Base-by-base conservation (phyloP, 139 green algal genomes). In the Penium margaritaceum region DNA sequence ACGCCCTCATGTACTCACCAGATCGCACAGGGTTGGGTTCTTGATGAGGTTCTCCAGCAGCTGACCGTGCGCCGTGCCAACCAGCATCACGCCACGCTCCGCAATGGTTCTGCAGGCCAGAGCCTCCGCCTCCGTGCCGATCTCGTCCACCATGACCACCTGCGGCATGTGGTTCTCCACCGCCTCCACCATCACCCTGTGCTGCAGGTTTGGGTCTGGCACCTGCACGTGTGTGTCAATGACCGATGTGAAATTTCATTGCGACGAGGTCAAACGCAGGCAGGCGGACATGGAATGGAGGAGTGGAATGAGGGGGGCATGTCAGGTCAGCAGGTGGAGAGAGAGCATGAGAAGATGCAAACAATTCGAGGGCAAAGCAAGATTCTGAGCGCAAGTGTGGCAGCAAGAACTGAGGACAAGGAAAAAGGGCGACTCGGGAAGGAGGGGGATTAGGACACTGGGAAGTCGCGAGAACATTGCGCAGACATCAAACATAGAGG, bases 111-210 rank as follows among this genome's bases (percentile, higher is more conserved):
- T 84, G 84, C 91, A 97, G 14, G 93, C 93, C n/a, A 95, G 79
- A 6, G 91, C 91, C 76, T 98, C 93, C 1, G 86, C 92, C 78
- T 97, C 91, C 12, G 89, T 98, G 36, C 94, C 94, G 51, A 98
- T 96, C 83, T 98, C 93, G 46, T 97, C 91, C 32, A 97, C 90
- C 29, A 97, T 91, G 3, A 98, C 88, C 12, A 92, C 86, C 69
- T 96, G 81, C 17, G 90, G 90, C 88, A 93, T 96, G 85, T 97
- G 92, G 81, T 97, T 97, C 86, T 97, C 90, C 34, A 97, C 92
- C 3, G 92, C 92, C 86, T 97, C 92, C 27, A 97, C 91, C 92
- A 97, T 97, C 69, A 97, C 83, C n/a, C 77, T 76, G 83, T 96
- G 91, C 86, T 98, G 94, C 77, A 70, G 35, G 12, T 32, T 33